A percentile compares a stretch with the other conserved stretches of the same genome.
Evolutionary conservation across 495 filamentous ascomycete species (phyloP).

Genomic region (Diplogelasinospora grovesii): DNA sequence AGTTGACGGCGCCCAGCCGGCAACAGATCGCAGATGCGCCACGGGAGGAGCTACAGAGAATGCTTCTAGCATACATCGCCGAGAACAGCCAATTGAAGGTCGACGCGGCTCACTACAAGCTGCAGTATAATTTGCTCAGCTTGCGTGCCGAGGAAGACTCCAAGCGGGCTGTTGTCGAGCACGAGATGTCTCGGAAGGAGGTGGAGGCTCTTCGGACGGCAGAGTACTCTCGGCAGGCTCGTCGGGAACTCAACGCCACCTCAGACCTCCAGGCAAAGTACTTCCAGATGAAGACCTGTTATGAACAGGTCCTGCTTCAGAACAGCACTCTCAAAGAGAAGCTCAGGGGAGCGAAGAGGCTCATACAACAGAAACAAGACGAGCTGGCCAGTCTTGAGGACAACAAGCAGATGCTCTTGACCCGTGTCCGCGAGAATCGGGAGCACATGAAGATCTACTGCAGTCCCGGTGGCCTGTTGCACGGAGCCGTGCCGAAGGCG

Average conservation of each 20-base stretch:
- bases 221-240: conserved; percentile 43
- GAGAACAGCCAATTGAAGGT: conserved; percentile 62
- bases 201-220: conserved; percentile 75
- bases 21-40: conserved; percentile 60
- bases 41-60: conserved; percentile 49
- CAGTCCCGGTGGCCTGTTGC: conserved; percentile 49
- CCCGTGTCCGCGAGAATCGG: conserved; percentile 80
- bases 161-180: conserved; percentile 85
- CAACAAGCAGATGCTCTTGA: conserved; percentile 67
- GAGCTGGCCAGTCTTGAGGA: conserved; percentile 59
- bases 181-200: conserved; percentile 85
- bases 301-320: conserved; percentile 56
- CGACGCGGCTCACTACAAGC: conserved; percentile 82
- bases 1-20: conserved; percentile 50
- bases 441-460: conserved; percentile 69
- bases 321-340: conserved; percentile 57
- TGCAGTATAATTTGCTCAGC: conserved; percentile 80
- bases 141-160: conserved; percentile 82
- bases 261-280: conserved; percentile 39
- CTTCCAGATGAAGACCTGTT: conserved; percentile 39
- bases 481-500: conserved; percentile 45
- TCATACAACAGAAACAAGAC: conserved; percentile 62
- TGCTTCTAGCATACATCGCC: conserved; percentile 45
- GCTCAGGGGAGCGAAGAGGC: conserved; percentile 64
- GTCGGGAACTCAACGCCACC: conserved; percentile 34